Conservation (phyloP, 768 basidiomycete genomes). For the Boletales sp. region DNA sequence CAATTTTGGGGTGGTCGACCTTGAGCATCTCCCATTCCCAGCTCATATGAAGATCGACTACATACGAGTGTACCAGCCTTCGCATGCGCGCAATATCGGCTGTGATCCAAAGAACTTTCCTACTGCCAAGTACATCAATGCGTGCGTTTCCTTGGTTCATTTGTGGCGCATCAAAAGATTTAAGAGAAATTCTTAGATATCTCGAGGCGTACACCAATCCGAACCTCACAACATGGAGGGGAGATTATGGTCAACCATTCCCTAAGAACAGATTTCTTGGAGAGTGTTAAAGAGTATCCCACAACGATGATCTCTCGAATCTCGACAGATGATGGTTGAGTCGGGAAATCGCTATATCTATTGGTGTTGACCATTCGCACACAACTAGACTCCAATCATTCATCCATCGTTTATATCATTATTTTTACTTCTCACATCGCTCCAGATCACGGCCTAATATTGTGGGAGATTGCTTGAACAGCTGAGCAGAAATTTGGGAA, state of each 20-base stretch:
- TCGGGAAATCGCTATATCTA: neutral
- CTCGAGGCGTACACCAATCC: slow-evolving; percentile 69
- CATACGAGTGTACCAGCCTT: slow-evolving; percentile 70
- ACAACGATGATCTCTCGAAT: neutral
- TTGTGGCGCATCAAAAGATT: neutral
- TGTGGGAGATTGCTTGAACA: too few relatives aligned
- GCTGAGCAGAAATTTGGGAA: neutral
- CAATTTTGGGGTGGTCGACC: slow-evolving; percentile 57
- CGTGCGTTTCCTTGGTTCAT: slow-evolving; percentile 33
- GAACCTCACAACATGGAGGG: slow-evolving; percentile 39
- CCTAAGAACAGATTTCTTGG: slow-evolving; percentile 50
- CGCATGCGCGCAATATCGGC: slow-evolving; percentile 60
- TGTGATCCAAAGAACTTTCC: slow-evolving; percentile 68
- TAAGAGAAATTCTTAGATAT: slow-evolving; percentile 38
- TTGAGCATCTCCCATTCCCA: slow-evolving; percentile 49
- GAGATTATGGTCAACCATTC: slow-evolving; percentile 42
- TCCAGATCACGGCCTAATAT: neutral
- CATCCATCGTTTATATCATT: neutral
- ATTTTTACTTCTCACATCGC: neutral
- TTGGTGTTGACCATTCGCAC: neutral
- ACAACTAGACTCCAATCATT: neutral
- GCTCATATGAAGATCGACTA: slow-evolving; percentile 49
- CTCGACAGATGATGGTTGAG: neutral
- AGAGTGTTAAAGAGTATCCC: slow-evolving; percentile 32
- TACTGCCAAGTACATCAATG: slow-evolving; percentile 67